Evolutionary conservation across 257 asterid species (phyloP).

Genomic region (Solanum piurae): DNA sequence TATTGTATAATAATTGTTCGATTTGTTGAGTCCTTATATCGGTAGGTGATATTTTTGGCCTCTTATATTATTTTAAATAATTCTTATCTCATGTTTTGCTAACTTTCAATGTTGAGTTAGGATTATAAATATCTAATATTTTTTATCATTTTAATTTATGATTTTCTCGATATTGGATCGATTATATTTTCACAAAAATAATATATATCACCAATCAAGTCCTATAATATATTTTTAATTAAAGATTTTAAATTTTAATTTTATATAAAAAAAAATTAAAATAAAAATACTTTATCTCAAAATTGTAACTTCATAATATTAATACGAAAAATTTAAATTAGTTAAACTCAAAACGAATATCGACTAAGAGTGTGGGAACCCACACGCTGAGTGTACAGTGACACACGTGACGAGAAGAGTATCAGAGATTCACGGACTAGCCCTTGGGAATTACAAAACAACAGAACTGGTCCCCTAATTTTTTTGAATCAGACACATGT

Average conservation of each 20-base stretch:
- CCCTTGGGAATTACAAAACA: background rate
- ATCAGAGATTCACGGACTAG: constrained; percentile 1
- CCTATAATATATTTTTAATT: background rate
- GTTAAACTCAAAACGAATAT: background rate
- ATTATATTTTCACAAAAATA: background rate
- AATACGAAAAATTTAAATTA: background rate
- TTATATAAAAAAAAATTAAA: too few species aligned
- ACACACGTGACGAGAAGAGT: background rate
- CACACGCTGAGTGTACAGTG: background rate
- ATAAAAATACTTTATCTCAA: too few species aligned
- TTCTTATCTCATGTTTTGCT: too few species aligned
- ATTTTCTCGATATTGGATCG: background rate
- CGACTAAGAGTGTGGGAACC: background rate
- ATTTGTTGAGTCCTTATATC: background rate
- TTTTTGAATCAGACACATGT: background rate
- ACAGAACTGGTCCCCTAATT: background rate
- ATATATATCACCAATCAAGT: background rate
- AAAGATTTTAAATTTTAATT: background rate
- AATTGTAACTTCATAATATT: background rate
- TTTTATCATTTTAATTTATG: background rate
- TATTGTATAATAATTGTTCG: background rate
- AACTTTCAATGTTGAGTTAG: background rate
- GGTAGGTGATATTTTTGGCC: background rate
- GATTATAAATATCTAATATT: background rate
- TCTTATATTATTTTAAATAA: background rate